These are phyloP conservation scores for Aegilops speltoides DNA, from an alignment of 176 grass and related monocot genomes.

Conservation along the genomic window DNA sequence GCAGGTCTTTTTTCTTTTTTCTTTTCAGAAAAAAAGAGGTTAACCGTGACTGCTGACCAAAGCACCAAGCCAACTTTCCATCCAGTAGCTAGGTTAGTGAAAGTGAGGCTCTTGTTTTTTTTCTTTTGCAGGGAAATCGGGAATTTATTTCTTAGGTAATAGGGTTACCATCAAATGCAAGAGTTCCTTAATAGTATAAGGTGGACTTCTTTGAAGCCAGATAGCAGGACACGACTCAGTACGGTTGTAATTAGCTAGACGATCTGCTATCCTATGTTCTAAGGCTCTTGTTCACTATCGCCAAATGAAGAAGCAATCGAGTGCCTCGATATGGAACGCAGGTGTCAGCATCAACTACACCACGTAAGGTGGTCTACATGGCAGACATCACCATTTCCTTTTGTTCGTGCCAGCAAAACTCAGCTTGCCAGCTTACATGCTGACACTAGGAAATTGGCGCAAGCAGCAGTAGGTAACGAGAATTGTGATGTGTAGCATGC, in stretches of 20 bases:
- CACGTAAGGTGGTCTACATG: constrained; percentile 33
- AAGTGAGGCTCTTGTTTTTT: background rate
- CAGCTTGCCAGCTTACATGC: background rate
- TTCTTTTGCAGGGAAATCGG: too few species aligned
- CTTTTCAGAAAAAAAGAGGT: background rate
- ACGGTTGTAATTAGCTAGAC: too few species aligned
- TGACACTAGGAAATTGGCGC: constrained; percentile 18
- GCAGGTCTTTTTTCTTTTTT: too few species aligned
- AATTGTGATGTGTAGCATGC: background rate
- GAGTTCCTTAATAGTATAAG: too few species aligned
- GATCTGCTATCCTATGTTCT: too few species aligned
- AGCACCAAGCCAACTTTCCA: constrained; percentile 18
- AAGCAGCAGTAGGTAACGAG: background rate
- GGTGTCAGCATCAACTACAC: constrained; percentile 49
- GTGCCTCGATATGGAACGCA: constrained; percentile 25
- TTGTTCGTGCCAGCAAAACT: constrained; percentile 11
- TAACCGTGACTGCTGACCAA: background rate
- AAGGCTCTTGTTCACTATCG: constrained; percentile 17
- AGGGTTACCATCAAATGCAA: too few species aligned
- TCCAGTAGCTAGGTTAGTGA: background rate
- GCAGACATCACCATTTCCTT: constrained; percentile 43
- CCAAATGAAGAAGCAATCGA: constrained; percentile 22
- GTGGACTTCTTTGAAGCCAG: too few species aligned
- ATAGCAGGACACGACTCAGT: too few species aligned
- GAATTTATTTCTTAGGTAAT: too few species aligned